Conservation (phyloP, 2,329 filamentous ascomycete species). For the Fusarium sp. region DNA sequence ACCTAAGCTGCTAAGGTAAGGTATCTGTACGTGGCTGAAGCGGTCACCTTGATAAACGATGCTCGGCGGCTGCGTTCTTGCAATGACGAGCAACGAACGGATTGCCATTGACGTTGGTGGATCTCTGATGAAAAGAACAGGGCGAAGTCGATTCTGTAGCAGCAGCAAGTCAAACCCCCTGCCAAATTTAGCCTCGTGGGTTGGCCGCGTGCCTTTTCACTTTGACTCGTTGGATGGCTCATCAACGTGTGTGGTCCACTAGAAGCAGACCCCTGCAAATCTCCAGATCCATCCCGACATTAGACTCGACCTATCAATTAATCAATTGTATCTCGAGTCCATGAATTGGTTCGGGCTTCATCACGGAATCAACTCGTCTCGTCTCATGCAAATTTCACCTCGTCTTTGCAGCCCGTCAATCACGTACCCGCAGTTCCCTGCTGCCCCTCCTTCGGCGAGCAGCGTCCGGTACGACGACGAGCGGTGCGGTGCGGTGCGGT, state of each 20-base stretch:
- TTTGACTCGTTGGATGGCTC: constrained; percentile 42
- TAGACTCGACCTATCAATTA: constrained; percentile 40
- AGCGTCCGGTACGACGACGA: constrained; percentile 36
- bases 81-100: constrained; percentile 30
- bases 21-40: constrained; percentile 27
- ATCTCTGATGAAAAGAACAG: constrained; percentile 23
- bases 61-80: constrained; percentile 33
- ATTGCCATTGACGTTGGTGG: constrained; percentile 34
- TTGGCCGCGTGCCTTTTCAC: constrained; percentile 45
- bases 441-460: constrained; percentile 42
- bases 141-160: constrained; percentile 15
- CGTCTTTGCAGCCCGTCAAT: constrained; percentile 33
- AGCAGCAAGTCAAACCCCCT: constrained; percentile 40
- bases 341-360: constrained; percentile 26
- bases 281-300: constrained; percentile 33
- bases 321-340: constrained; percentile 31
- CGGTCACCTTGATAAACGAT: constrained; percentile 37
- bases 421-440: constrained; percentile 19
- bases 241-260: constrained; percentile 38
- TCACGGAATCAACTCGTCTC: too few relatives aligned
- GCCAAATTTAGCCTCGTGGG: constrained; percentile 46
- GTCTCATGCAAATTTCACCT: constrained; percentile 34
- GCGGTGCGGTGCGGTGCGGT: background rate
- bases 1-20: too few relatives aligned
- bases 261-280: constrained; percentile 40